A percentile compares a stretch with the other conserved stretches of the same genome.
phyloP scores from a whole-genome alignment of 2,329 filamentous ascomycete genomes.

The Rhynchosporium secalis region DNA sequence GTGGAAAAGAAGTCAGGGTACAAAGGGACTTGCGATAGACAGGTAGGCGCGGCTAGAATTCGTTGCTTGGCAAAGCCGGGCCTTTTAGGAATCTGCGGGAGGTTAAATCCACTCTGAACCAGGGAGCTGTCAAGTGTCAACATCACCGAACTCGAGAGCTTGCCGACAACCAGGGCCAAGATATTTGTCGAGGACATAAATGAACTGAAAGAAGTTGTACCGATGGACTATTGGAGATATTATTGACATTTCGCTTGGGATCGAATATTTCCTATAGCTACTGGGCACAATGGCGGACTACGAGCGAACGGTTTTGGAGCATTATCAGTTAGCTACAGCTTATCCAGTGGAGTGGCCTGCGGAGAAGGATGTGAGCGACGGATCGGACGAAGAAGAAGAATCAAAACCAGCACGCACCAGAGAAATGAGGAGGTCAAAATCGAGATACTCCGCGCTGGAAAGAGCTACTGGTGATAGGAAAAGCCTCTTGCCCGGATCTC shows the following conservation, averaged over 20 bases:
- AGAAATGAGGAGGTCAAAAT: slow-evolving; percentile 63
- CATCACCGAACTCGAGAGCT: neutral
- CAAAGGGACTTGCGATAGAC: slow-evolving; percentile 25
- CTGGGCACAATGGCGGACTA: slow-evolving; percentile 61
- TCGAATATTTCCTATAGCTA: neutral
- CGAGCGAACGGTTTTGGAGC: slow-evolving; percentile 76
- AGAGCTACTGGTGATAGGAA: slow-evolving; percentile 68
- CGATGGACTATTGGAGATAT: neutral
- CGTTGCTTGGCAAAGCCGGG: slow-evolving; percentile 14
- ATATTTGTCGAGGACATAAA: neutral
- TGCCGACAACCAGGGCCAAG: neutral
- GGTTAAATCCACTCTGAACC: neutral
- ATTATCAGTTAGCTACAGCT: slow-evolving; percentile 80
- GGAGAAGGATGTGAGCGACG: slow-evolving; percentile 73
- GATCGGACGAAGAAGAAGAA: slow-evolving; percentile 58
- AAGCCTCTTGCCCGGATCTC: slow-evolving; percentile 63
- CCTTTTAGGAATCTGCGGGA: too few species aligned
- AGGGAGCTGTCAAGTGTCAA: neutral
- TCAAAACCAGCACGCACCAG: slow-evolving; percentile 44
- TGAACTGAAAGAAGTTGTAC: neutral
- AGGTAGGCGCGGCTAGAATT: slow-evolving; percentile 23
- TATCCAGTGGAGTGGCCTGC: slow-evolving; percentile 85
- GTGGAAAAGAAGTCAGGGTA: slow-evolving; percentile 15
- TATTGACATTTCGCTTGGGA: neutral
- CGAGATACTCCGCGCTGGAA: slow-evolving; percentile 82